Conservation (phyloP, 257 asterid genomes). For the Solanum raphanifolium region DNA sequence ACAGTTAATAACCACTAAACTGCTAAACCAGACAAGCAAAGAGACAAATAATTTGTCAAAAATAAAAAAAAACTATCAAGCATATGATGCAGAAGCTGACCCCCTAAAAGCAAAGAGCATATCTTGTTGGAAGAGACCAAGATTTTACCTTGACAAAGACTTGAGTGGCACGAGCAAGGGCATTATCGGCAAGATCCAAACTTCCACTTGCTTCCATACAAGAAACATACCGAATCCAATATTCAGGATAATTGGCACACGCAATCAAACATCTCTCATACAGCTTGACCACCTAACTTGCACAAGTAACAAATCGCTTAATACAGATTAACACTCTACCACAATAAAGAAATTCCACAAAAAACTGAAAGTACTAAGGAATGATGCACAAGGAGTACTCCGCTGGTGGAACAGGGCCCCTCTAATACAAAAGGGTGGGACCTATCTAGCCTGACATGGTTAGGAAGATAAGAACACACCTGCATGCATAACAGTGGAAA, state of each 20-base stretch:
- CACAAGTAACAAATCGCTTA: constrained; percentile 15
- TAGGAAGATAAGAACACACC: constrained; percentile 98
- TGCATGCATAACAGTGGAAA: constrained; percentile 96
- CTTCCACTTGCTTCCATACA: constrained; percentile 91
- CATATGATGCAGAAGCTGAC: neutral
- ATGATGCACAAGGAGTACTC: constrained; percentile 75
- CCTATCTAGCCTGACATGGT: constrained; percentile 94
- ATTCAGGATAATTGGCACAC: constrained; percentile 96
- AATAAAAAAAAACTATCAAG: neutral
- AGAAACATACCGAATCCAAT: constrained; percentile 78
- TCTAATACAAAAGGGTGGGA: constrained; percentile 65
- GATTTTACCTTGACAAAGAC: constrained; percentile 74
- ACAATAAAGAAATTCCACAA: constrained; percentile 12
- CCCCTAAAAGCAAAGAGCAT: neutral
- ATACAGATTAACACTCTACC: constrained; percentile 4
- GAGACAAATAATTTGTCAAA: neutral
- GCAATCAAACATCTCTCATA: constrained; percentile 95
- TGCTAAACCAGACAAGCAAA: neutral
- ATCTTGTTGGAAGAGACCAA: neutral
- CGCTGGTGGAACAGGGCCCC: constrained; percentile 88
- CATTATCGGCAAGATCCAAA: constrained; percentile 94
- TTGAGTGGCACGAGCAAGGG: constrained; percentile 96
- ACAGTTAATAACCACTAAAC: neutral
- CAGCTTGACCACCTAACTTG: constrained; percentile 80
- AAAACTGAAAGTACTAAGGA: constrained; percentile 17